A percentile compares a stretch with the other conserved stretches of the same genome.
These are phyloP conservation scores for Chaetomium olivaceum DNA, from an alignment of 2,329 filamentous ascomycete species.

Conservation along the genomic window DNA sequence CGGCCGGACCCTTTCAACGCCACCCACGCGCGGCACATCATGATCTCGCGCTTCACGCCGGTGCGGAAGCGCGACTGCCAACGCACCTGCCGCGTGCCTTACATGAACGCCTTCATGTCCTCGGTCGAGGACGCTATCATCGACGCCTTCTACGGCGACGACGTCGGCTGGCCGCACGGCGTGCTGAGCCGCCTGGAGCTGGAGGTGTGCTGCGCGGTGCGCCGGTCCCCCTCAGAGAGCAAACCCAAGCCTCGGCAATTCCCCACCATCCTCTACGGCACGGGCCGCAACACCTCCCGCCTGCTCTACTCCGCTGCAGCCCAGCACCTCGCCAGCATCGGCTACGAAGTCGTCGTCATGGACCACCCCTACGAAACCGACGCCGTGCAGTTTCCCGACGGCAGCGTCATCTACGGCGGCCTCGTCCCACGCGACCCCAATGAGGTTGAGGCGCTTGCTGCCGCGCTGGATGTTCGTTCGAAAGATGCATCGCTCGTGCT, in stretches of 20 bases:
- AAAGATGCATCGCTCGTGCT: constrained; percentile 38
- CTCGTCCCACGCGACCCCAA: constrained; percentile 26
- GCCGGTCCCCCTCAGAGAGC: too few species aligned
- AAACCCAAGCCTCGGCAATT: not conserved
- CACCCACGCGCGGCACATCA: constrained; percentile 30
- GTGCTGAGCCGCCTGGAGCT: constrained; percentile 28
- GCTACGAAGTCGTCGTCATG: constrained; percentile 45
- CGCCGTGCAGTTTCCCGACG: constrained; percentile 45
- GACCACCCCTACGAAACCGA: constrained; percentile 48
- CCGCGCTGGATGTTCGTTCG: constrained; percentile 31
- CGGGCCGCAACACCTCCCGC: constrained; percentile 33
- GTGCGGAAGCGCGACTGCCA: constrained; percentile 25
- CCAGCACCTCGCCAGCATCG: constrained; percentile 43
- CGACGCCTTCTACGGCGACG: constrained; percentile 18
- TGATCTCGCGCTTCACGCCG: constrained; percentile 33
- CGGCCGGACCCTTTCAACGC: constrained; percentile 37
- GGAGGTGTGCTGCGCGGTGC: constrained; percentile 33
- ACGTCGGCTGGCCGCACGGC: constrained; percentile 27
- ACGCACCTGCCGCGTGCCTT: constrained; percentile 29
- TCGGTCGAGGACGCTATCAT: constrained; percentile 31
- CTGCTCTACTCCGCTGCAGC: constrained; percentile 44
- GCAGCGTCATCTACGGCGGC: constrained; percentile 35
- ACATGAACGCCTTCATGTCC: constrained; percentile 31
- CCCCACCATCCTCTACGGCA: constrained; percentile 28
- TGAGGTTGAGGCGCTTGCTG: constrained; percentile 16